Evolutionary conservation across 2,329 filamentous ascomycete species (phyloP).

Genomic region (Rutstroemia sydowiana): DNA sequence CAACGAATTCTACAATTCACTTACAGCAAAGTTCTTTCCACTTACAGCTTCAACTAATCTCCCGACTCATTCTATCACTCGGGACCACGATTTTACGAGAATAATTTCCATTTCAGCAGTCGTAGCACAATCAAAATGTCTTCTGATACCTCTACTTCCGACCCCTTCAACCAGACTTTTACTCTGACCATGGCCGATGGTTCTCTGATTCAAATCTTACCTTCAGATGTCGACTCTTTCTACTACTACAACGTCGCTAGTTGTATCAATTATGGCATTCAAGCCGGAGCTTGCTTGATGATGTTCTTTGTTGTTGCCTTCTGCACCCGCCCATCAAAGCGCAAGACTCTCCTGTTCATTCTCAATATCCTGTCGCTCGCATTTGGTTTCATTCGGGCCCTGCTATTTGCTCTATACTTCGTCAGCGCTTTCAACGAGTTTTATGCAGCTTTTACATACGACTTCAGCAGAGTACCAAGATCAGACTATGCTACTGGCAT

Average conservation of each 20-base stretch:
- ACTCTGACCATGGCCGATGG: conserved; percentile 40
- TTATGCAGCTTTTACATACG: conserved; percentile 41
- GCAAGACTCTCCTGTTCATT: conserved; percentile 49
- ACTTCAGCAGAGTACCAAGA: conserved; percentile 37
- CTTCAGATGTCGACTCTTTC: conserved; percentile 38
- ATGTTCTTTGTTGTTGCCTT: conserved; percentile 51
- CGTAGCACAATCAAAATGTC: not conserved
- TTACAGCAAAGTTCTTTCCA: not conserved
- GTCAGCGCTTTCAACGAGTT: conserved; percentile 43
- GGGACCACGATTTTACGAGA: not conserved
- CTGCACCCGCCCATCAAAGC: conserved; percentile 51
- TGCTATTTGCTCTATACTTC: conserved; percentile 43
- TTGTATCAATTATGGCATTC: conserved; percentile 50
- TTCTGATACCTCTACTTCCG: conserved; percentile 29
- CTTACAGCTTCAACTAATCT: not conserved
- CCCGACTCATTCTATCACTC: not conserved
- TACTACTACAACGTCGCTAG: conserved; percentile 40
- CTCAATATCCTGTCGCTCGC: conserved; percentile 51
- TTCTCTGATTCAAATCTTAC: conserved; percentile 32
- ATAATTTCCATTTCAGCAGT: not conserved
- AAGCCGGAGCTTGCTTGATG: conserved; percentile 52
- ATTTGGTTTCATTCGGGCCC: conserved; percentile 43
- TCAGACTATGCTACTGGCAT: conserved; percentile 41
- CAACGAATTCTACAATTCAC: not conserved
- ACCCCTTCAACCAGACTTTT: conserved; percentile 46